Base-by-base conservation (phyloP, 2,329 filamentous ascomycete genomes). In the Arachnopeziza araneosa region DNA sequence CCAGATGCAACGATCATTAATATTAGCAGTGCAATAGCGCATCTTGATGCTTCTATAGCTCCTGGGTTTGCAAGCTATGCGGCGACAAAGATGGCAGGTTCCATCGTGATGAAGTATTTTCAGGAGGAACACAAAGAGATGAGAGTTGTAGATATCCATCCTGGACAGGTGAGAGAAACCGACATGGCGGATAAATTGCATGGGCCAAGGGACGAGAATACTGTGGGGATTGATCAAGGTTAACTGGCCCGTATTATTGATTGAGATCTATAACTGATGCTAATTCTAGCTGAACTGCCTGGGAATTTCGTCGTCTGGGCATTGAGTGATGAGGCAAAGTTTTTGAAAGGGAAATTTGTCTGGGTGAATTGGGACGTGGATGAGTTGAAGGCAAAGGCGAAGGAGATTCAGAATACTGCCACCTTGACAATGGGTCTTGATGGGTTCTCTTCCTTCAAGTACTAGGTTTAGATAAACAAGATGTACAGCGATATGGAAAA, bases 91-190 rank as follows among this genome's bases (percentile, higher is more conserved):
- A 60, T 78, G 21, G 75, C 76, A 0, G 66, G 72, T 0, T 70
- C 72, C 44, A 78, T 76, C 60, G 62, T 79, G 14, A 74, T 78
- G 54, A 76, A 80, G 56, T 74, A 72, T 54, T 64, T 80, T 22
- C 72, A 70, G 1, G 63, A 67, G 3, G 78, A 79, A 56, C 75
- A 79, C 60, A 74, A 74, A 0, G 64, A 66, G 3, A 52, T 79
- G 10, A 68, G 71, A 10, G 73, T 79, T 0, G 68, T 75, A 14
- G 75, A 77, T 30, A 66, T 80, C 19, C 78, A 80, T 24, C 79
- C 79, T 0, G 78, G 78, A 22, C 50, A 60, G n/a, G 54, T 51
- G 10, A 44, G 36, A 19, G 50, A 51, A 21, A 63, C 61, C 1
- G 54, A 56, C 19, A 56, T 60, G 58, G 51, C 54, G n/a, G 24